These are phyloP conservation scores for Setaria viridis DNA, from an alignment of 202 grass and related monocot genomes.

Conservation along the genomic window DNA sequence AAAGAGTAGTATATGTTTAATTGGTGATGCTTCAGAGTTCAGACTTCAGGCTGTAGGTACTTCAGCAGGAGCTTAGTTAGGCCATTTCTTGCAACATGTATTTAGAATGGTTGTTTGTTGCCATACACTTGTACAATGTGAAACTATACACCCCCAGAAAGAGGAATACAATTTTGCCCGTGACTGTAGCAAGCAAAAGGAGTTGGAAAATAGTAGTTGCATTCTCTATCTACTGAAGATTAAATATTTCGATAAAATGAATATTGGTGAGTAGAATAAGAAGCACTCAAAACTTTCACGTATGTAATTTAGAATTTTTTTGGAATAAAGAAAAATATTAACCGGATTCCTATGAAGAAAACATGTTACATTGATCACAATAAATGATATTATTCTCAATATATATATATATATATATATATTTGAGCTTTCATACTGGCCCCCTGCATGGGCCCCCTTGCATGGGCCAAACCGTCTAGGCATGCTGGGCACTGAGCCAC, in stretches of 20 bases:
- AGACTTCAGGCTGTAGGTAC: neutral
- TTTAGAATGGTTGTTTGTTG: conserved; percentile 15
- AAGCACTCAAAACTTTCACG: neutral
- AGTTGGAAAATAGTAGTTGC: neutral
- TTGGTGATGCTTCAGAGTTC: neutral
- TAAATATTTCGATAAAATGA: neutral
- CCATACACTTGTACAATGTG: neutral
- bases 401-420: too few species aligned
- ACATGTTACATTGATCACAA: neutral
- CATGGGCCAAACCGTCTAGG: too few species aligned
- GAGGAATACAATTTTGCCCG: neutral
- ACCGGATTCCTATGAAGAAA: neutral
- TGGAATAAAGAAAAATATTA: neutral
- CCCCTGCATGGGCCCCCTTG: too few species aligned
- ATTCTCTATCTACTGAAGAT: neutral
- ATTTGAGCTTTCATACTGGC: too few species aligned
- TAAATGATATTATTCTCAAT: too few species aligned
- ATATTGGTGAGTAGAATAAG: neutral
- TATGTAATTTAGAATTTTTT: neutral
- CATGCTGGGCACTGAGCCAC: too few species aligned
- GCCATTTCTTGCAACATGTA: conserved; percentile 30
- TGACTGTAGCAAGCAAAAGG: neutral
- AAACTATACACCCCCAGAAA: neutral
- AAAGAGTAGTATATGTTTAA: conserved; percentile 24
- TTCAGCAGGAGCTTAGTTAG: conserved; percentile 13